These are phyloP conservation scores for Tricholoma sp. DNA, from an alignment of 768 basidiomycete species.

Conservation along the genomic window DNA sequence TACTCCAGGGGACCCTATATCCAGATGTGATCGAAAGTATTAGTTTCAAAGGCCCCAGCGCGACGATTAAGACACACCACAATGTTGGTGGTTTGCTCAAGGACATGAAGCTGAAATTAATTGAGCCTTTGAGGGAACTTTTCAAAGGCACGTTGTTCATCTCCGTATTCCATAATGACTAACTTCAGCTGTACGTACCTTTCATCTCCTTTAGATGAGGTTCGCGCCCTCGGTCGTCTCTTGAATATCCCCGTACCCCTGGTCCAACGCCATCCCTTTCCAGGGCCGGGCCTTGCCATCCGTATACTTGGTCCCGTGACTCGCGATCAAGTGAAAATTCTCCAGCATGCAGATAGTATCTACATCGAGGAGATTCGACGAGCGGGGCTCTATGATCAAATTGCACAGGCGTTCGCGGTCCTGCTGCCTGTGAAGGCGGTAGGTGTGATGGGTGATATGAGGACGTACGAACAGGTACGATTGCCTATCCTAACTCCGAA, in stretches of 20 bases:
- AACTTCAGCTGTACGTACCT: not conserved
- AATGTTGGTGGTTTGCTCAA: slow-evolving; percentile 95
- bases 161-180: not conserved
- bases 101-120: slow-evolving; percentile 98
- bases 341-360: slow-evolving; percentile 90
- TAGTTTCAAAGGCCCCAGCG: slow-evolving; percentile 98
- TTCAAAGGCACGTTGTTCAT: slow-evolving; percentile 77
- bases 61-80: slow-evolving; percentile 99
- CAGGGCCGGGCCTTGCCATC: slow-evolving; percentile 96
- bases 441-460: slow-evolving; percentile 94
- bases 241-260: slow-evolving; percentile 89
- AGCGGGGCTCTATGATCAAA: slow-evolving; percentile 88
- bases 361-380: slow-evolving; percentile 97
- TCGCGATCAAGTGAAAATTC: slow-evolving; percentile 84
- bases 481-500: not conserved
- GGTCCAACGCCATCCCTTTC: slow-evolving; percentile 97
- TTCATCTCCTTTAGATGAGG: slow-evolving; percentile 66
- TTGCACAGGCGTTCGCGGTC: slow-evolving; percentile 95
- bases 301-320: slow-evolving; percentile 96
- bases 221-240: slow-evolving; percentile 86
- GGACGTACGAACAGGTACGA: slow-evolving; percentile 90
- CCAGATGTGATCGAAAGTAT: slow-evolving; percentile 99
- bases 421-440: slow-evolving; percentile 94
- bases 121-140: slow-evolving; percentile 93
- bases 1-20: slow-evolving; percentile 95